Conservation (phyloP, 495 filamentous ascomycete genomes). For the Penicillium bialowiezense region DNA sequence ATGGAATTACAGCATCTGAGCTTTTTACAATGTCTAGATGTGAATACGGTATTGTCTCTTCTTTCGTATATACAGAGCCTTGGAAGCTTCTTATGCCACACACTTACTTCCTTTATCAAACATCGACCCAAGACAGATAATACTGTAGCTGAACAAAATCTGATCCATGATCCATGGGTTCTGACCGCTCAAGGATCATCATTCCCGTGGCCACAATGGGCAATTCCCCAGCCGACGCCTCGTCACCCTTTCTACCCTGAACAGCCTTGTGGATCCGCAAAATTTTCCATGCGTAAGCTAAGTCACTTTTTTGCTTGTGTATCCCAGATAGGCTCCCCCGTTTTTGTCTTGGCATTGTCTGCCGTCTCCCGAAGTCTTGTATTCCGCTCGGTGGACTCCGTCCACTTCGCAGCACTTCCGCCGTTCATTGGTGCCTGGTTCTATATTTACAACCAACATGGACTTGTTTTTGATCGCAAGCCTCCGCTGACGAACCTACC, state of each 20-base stretch:
- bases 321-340: constrained; percentile 10
- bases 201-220: constrained; percentile 9
- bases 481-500: constrained; percentile 1
- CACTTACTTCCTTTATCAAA: no score
- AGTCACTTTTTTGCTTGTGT: background rate
- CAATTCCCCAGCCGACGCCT: constrained; percentile 10
- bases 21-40: no score
- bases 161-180: constrained; percentile 1
- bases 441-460: constrained; percentile 16
- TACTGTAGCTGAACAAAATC: no score
- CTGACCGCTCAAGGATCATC: constrained; percentile 18
- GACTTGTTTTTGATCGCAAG: constrained; percentile 10
- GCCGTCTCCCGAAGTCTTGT: background rate
- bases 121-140: no score
- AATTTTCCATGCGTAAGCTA: constrained; percentile 1
- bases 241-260: constrained; percentile 15
- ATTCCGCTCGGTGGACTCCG: background rate
- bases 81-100: no score
- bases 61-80: no score
- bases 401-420: background rate
- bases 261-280: constrained; percentile 22
- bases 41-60: no score
- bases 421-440: constrained; percentile 7
- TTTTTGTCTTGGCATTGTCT: constrained; percentile 17
- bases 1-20: no score